A percentile compares a stretch with the other conserved stretches of the same genome.
Evolutionary conservation across 1,139 yeast species (phyloP).

Genomic region (Hemisphaericaspora lyxosophila): DNA sequence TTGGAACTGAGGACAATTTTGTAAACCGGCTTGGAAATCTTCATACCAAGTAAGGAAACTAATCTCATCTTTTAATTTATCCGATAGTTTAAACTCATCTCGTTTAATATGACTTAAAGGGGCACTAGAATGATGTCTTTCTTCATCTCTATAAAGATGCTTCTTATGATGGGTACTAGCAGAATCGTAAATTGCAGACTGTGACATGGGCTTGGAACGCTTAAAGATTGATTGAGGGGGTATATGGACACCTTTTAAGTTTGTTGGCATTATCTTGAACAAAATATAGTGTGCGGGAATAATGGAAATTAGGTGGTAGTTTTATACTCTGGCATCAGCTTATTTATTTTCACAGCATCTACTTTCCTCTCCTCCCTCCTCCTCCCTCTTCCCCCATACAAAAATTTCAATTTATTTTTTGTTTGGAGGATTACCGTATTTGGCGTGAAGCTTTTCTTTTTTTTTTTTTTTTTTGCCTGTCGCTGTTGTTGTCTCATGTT

Average conservation of each 20-base stretch:
- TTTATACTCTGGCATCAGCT: not conserved
- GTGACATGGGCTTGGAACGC: constrained; percentile 2
- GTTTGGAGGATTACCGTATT: too few relatives aligned
- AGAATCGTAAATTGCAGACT: not conserved
- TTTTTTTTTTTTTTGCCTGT: not conserved
- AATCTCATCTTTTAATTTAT: constrained; percentile 6
- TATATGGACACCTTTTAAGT: not conserved
- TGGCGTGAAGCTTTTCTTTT: too few relatives aligned
- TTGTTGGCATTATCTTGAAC: not conserved
- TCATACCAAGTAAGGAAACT: constrained; percentile 10
- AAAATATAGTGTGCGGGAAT: not conserved
- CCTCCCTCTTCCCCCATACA: not conserved
- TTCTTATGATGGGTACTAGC: constrained; percentile 4
- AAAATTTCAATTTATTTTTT: not conserved
- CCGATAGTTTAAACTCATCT: constrained; percentile 3
- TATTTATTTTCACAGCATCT: too few relatives aligned
- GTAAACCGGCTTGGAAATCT: constrained; percentile 2
- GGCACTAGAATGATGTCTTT: not conserved
- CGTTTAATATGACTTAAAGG: constrained; percentile 6
- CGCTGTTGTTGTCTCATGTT: too few relatives aligned
- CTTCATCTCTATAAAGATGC: not conserved
- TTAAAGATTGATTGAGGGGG: not conserved
- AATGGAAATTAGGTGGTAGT: not conserved
- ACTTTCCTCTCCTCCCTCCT: too few relatives aligned
- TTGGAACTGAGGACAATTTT: constrained; percentile 7